Percentiles rank a stretch among this genome's conserved stretches.
These are phyloP conservation scores for Melampsora occidentalis DNA, from an alignment of 1,284 basidiomycete species.

Conservation along the genomic window DNA sequence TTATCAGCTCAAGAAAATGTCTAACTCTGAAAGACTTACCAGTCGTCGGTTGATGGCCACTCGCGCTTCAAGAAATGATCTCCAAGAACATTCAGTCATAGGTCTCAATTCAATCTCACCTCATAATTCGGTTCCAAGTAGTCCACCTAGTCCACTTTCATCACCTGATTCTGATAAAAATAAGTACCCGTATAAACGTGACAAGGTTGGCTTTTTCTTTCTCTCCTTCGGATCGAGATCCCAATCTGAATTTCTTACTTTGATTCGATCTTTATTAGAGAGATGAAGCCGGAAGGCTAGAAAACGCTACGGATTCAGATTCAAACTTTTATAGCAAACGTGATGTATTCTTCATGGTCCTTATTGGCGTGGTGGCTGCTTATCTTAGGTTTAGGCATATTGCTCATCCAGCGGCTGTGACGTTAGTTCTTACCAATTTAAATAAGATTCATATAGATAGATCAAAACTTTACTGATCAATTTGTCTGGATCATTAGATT, in stretches of 20 bases:
- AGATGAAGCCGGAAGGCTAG: neutral
- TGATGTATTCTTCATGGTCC: slow-evolving; percentile 45
- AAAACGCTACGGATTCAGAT: neutral
- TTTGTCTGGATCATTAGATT: slow-evolving; percentile 61
- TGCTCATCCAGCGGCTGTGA: slow-evolving; percentile 86
- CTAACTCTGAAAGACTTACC: neutral
- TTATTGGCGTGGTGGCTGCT: slow-evolving; percentile 48
- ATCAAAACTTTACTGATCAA: neutral
- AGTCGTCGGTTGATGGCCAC: neutral
- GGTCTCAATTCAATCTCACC: neutral
- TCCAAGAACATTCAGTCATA: neutral
- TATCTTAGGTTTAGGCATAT: slow-evolving; percentile 87
- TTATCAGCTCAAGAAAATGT: neutral
- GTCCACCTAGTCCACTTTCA: neutral
- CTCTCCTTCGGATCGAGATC: neutral
- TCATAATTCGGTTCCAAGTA: neutral
- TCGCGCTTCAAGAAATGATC: neutral
- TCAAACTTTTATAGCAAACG: neutral
- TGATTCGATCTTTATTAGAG: neutral
- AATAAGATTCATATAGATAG: neutral
- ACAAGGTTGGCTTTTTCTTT: neutral
- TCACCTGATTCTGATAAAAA: neutral
- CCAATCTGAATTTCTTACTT: neutral
- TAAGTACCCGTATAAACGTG: neutral
- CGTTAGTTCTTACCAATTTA: slow-evolving; percentile 59